Conservation (phyloP, 2,329 filamentous ascomycete genomes). For the Ceratocystiopsis minuta region DNA sequence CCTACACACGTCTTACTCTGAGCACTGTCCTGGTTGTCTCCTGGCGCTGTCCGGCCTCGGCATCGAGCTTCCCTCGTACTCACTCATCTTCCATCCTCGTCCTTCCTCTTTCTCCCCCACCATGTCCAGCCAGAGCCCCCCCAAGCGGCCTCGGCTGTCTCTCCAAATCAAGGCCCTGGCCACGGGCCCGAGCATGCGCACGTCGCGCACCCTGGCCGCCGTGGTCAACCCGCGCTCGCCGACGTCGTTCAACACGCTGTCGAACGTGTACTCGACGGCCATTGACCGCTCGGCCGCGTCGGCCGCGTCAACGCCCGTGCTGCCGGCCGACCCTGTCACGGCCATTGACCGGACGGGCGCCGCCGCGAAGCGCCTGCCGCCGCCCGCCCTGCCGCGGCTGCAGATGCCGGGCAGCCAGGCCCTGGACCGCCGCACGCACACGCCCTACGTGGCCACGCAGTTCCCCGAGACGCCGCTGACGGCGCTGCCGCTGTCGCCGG, state of each 20-base stretch:
- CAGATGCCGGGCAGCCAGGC: conserved; percentile 13
- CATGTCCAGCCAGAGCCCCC: conserved; percentile 13
- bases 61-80: not conserved
- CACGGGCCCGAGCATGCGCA: conserved; percentile 18
- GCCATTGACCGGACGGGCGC: conserved; percentile 18
- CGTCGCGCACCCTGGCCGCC: conserved; percentile 25
- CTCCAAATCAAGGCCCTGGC: conserved; percentile 27
- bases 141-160: conserved; percentile 36
- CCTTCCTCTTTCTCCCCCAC: not conserved
- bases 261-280: conserved; percentile 44
- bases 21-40: no score
- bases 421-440: conserved; percentile 19
- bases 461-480: conserved; percentile 35
- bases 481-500: conserved; percentile 30
- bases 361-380: conserved; percentile 9
- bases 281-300: conserved; percentile 31
- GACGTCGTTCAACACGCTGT: conserved; percentile 47
- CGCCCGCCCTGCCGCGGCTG: conserved; percentile 5
- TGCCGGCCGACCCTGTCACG: conserved; percentile 1
- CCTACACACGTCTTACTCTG: no score
- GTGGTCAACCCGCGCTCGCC: conserved; percentile 38
- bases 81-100: not conserved
- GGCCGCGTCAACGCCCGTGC: conserved; percentile 27
- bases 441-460: conserved; percentile 26
- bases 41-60: no score